These are phyloP conservation scores for Haplosporangium sp. DNA, from an alignment of 371 early-diverging fungal genomes.

Conservation along the genomic window DNA sequence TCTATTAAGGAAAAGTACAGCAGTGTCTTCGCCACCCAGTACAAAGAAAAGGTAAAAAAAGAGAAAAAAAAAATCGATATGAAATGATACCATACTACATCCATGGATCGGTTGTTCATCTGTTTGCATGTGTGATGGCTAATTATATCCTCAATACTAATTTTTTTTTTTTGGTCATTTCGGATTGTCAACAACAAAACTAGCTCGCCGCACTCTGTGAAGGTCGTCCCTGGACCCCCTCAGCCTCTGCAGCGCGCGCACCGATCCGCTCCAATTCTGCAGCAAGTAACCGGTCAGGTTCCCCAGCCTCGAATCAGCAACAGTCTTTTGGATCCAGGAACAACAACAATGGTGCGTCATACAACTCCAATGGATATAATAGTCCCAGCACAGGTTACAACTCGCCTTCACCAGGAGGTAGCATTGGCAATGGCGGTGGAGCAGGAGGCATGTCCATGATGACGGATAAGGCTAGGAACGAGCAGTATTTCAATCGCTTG, in stretches of 20 bases:
- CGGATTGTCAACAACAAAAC: neutral
- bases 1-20: constrained; percentile 86
- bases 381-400: constrained; percentile 31
- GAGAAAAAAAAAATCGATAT: neutral
- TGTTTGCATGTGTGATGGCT: neutral
- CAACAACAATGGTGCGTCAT: constrained; percentile 20
- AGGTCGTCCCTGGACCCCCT: constrained; percentile 73
- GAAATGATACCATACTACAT: neutral
- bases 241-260: constrained; percentile 37
- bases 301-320: constrained; percentile 35
- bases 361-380: constrained; percentile 34
- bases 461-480: constrained; percentile 71
- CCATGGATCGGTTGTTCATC: neutral
- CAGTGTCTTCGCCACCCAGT: constrained; percentile 86
- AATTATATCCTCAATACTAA: neutral
- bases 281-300: constrained; percentile 45
- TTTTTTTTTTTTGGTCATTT: neutral
- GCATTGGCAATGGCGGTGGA: constrained; percentile 21
- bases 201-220: constrained; percentile 60
- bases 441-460: constrained; percentile 7
- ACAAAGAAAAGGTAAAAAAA: constrained; percentile 85
- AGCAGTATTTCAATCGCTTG: constrained; percentile 76
- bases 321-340: constrained; percentile 10
- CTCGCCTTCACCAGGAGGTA: constrained; percentile 44
- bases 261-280: constrained; percentile 46